These are phyloP conservation scores for Barnettozyma vustinii DNA, from an alignment of 805 yeast species.

Conservation along the genomic window DNA sequence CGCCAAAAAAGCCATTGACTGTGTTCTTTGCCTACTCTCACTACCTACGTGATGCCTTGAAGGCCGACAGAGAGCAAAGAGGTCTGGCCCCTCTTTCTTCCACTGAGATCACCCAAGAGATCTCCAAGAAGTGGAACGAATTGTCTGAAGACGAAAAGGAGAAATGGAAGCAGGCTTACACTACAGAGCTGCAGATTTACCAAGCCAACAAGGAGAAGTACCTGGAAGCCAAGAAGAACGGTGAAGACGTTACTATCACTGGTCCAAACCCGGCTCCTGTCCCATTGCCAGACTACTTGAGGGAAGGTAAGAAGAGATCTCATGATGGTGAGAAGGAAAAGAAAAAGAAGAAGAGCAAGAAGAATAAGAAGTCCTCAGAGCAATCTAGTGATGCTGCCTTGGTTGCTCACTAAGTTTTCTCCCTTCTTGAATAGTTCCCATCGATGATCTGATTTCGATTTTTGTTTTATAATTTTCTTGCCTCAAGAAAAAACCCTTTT, in stretches of 20 bases:
- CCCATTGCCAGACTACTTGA: constrained; percentile 31
- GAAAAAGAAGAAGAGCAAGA: constrained; percentile 49
- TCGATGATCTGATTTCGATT: not conserved
- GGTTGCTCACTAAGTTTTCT: not conserved
- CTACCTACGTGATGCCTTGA: constrained; percentile 63
- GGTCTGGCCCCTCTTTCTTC: constrained; percentile 64
- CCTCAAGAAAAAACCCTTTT: not conserved
- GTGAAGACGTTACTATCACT: constrained; percentile 20
- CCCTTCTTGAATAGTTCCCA: not conserved
- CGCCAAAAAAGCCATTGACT: constrained; percentile 93
- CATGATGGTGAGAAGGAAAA: constrained; percentile 32
- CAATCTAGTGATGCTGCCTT: constrained; percentile 5
- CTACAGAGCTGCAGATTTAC: constrained; percentile 39
- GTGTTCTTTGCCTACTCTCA: constrained; percentile 77
- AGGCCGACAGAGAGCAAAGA: constrained; percentile 56
- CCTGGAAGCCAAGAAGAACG: constrained; percentile 39
- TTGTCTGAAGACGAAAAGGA: constrained; percentile 65
- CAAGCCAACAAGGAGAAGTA: constrained; percentile 42
- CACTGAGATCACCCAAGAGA: constrained; percentile 72
- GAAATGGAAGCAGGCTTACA: constrained; percentile 59
- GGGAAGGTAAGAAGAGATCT: constrained; percentile 33
- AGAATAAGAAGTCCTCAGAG: constrained; percentile 33
- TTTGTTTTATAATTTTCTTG: not conserved
- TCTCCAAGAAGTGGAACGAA: constrained; percentile 74
- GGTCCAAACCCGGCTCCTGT: constrained; percentile 36